These are phyloP conservation scores for Fragaria ananassa DNA, from an alignment of 306 rosid genomes.

Conservation along the genomic window DNA sequence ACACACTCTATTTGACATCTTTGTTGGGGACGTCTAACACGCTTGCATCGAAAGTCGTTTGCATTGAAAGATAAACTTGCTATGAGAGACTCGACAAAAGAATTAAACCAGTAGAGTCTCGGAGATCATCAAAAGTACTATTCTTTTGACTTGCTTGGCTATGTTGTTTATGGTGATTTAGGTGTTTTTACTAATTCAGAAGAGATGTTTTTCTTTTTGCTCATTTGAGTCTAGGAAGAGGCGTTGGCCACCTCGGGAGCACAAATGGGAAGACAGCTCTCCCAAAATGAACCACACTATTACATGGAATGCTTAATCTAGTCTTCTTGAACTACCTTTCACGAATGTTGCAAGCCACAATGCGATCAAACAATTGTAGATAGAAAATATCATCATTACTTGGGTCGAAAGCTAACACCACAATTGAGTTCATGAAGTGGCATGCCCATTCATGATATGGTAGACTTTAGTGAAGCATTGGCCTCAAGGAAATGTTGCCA, in stretches of 20 bases:
- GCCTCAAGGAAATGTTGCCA: background rate
- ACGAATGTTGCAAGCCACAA: background rate
- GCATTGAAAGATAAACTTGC: too few relatives aligned
- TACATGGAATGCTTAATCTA: background rate
- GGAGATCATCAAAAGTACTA: too few relatives aligned
- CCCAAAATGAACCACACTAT: background rate
- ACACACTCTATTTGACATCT: too few relatives aligned
- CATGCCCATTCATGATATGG: background rate
- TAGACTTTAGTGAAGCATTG: background rate
- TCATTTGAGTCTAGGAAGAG: background rate
- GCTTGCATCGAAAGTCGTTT: too few relatives aligned
- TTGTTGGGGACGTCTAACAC: too few relatives aligned
- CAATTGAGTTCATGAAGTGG: too few relatives aligned
- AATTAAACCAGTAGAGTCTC: too few relatives aligned
- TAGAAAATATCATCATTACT: constrained; percentile 1
- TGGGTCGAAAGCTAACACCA: background rate
- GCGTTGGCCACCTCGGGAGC: background rate
- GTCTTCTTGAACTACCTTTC: background rate
- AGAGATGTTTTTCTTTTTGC: too few relatives aligned
- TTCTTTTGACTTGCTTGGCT: too few relatives aligned
- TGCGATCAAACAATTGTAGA: background rate
- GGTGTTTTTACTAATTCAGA: too few relatives aligned
- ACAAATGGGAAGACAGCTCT: background rate
- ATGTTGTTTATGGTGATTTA: too few relatives aligned
- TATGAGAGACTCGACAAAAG: too few relatives aligned